These are phyloP conservation scores for Wallacemonas rigidus DNA, from an alignment of 208 protist species.

Conservation along the genomic window DNA sequence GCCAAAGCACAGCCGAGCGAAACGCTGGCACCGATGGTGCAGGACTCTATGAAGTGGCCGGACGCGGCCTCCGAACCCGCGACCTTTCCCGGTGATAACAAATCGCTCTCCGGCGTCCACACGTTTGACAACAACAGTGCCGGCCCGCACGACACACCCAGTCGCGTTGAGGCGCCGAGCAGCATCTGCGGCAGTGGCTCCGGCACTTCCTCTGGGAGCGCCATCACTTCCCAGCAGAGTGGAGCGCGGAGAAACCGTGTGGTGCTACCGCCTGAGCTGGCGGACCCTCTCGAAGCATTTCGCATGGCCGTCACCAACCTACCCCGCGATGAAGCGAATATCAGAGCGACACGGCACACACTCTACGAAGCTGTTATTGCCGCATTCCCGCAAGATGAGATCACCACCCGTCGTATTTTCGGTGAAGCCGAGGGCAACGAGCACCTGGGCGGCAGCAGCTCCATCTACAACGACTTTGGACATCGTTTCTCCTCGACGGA, in stretches of 20 bases:
- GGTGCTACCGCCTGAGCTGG: conserved; percentile 27
- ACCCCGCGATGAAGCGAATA: conserved; percentile 28
- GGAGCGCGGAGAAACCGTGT: conserved; percentile 27
- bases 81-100: too few relatives aligned
- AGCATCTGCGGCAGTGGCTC: too few relatives aligned
- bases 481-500: conserved; percentile 16
- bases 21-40: too few relatives aligned
- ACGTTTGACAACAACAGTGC: too few relatives aligned
- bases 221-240: not conserved
- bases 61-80: too few relatives aligned
- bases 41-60: too few relatives aligned
- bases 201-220: not conserved
- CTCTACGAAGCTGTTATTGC: conserved; percentile 29
- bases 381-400: conserved; percentile 13
- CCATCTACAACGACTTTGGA: conserved; percentile 13
- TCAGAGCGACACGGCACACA: conserved; percentile 20
- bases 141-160: too few relatives aligned
- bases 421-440: conserved; percentile 6
- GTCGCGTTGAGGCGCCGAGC: too few relatives aligned
- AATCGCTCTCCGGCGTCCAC: too few relatives aligned
- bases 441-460: conserved; percentile 5
- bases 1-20: not conserved
- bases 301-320: conserved; percentile 70
- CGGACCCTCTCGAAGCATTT: conserved; percentile 42
- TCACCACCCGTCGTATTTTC: conserved; percentile 21